Conservation (phyloP, 208 protist genomes). For the Acanthamoeba castellanii region DNA sequence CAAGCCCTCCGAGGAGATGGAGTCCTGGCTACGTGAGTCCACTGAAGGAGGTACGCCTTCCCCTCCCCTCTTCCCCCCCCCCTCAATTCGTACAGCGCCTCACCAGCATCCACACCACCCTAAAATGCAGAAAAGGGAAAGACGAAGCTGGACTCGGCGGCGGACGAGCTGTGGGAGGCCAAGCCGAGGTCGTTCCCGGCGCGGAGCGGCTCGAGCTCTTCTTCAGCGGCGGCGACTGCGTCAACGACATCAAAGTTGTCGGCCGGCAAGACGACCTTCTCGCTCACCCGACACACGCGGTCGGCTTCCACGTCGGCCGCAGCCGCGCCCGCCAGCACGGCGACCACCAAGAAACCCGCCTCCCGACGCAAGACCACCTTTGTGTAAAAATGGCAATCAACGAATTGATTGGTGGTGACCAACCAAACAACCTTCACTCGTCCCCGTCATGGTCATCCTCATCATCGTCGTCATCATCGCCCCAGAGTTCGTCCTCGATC, state of each 20-base stretch:
- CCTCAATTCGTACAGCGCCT: not conserved
- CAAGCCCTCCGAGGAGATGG: conserved; percentile 6
- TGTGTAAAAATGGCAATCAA: not conserved
- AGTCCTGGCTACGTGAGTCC: not conserved
- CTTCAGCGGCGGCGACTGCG: not conserved
- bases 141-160: not conserved
- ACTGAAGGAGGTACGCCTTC: not conserved
- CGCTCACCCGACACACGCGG: conserved; percentile 20
- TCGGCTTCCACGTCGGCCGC: not conserved
- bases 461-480: not conserved
- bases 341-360: not conserved
- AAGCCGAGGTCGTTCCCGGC: not conserved
- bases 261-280: not conserved
- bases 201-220: not conserved
- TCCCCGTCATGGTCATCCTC: not conserved
- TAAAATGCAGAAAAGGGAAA: not conserved
- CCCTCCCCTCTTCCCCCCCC: not conserved
- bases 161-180: conserved; percentile 10
- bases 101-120: not conserved
- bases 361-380: conserved; percentile 7
- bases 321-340: not conserved
- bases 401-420: no score
- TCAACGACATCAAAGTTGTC: not conserved
- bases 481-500: not conserved
- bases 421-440: not conserved